Evolutionary conservation across 192 early-diverging fungal genomes (phyloP), one percentile per base, ranked within the genome.

Genomic region (Spinellus fusiger): DNA sequence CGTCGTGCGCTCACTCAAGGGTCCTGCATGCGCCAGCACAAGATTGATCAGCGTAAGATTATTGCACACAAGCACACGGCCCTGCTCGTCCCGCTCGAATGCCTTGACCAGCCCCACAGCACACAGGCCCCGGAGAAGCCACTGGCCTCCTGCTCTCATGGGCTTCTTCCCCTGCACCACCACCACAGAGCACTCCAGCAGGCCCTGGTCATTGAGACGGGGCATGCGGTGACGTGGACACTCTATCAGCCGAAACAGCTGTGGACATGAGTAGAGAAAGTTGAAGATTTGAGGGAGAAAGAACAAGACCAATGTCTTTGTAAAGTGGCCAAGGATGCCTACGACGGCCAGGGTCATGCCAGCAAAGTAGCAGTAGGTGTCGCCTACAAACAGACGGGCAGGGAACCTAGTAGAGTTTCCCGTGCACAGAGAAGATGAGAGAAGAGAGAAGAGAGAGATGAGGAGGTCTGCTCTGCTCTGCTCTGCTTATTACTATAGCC

Each of bases 341-440:
- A 95, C 92, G 1, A 99, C 97, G 0, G 97, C 93, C 80, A 99
- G 95, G 0, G 91, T 93, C 95, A 99, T 99, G 3, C 97, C 97
- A 2, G 94, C 93, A 87, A 98, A 98, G 61, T 99, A 99, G 67
- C 89, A 89, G 64, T 86, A 96, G 0, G 96, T 97, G 61, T 99
- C 97, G 46, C 97, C 97, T 13, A 93, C 92, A 84, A 99, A 98
- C 8, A 92, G 87, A 0, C 75, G 75, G 2, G 96, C 89, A 4
- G 97, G 97, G 40, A 86, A 94, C 85, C 86, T 87, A 53, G 5
- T 40, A 51, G 46, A 53, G 9, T 23, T n/a, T 5, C 4, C 18
- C 54, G 18, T 32, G 26, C 33, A 12, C 15, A 48, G 2, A 33
- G 27, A 29, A 9, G 23, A 55, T n/a, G n/a, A 55, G 35, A 26